phyloP scores from a whole-genome alignment of 2,329 filamentous ascomycete genomes.

The Cladosporium halotolerans region DNA sequence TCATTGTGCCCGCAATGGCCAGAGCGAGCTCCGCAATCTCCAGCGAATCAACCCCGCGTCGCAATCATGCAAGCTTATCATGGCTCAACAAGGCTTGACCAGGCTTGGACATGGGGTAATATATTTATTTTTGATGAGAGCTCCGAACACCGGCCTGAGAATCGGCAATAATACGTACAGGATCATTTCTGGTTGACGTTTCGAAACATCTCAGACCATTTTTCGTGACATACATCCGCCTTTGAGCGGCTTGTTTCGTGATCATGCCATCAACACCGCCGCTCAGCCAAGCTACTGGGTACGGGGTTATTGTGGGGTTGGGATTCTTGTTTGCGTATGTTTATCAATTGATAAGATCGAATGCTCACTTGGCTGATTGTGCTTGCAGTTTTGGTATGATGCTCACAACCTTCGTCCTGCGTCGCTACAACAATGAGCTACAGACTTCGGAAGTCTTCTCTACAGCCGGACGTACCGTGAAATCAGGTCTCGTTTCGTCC shows the following conservation, averaged over 20 bases:
- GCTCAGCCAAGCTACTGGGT: constrained; percentile 59
- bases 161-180: no score
- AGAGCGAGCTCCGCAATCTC: not conserved
- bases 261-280: constrained; percentile 27
- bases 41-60: constrained; percentile 1
- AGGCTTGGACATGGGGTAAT: constrained; percentile 3
- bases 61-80: constrained; percentile 5
- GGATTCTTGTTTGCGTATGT: constrained; percentile 63
- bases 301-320: constrained; percentile 70
- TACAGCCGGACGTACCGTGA: constrained; percentile 80
- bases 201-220: no score
- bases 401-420: constrained; percentile 63
- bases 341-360: not conserved
- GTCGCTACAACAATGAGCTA: constrained; percentile 66
- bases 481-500: constrained; percentile 78
- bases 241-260: not conserved
- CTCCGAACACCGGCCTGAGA: no score
- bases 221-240: no score
- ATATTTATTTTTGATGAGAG: no score
- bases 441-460: constrained; percentile 92
- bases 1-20: no score
- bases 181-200: no score
- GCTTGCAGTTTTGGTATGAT: constrained; percentile 57
- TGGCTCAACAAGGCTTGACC: constrained; percentile 4
- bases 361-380: not conserved